phyloP scores from a whole-genome alignment of 306 rosid genomes.

The Pterocarpus macrocarpus region DNA sequence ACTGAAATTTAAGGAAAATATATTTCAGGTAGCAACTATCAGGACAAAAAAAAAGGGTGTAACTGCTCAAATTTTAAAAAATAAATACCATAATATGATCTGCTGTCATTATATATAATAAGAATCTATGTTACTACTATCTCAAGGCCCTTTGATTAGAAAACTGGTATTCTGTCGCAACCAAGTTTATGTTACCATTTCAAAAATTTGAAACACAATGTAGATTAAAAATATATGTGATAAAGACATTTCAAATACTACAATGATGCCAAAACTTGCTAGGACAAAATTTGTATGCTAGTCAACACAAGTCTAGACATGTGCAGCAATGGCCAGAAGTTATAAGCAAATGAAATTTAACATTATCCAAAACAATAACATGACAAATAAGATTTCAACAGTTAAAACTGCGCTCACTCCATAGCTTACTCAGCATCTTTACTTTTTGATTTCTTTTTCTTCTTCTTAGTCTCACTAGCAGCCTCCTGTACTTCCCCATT shows the following conservation, averaged over 20 bases:
- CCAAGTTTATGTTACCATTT: neutral
- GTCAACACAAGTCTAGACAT: neutral
- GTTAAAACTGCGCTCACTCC: neutral
- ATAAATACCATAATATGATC: no score
- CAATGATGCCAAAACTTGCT: constrained; percentile 18
- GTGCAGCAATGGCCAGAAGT: neutral
- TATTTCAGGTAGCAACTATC: no score
- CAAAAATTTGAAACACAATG: neutral
- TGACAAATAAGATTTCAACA: neutral
- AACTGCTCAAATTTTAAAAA: neutral
- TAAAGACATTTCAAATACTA: neutral
- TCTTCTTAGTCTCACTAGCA: constrained; percentile 60
- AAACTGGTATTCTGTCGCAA: no score
- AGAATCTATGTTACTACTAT: no score
- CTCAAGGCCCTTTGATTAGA: no score
- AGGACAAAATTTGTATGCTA: neutral
- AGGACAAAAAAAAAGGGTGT: no score
- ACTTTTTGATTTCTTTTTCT: constrained; percentile 64
- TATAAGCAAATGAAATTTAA: neutral
- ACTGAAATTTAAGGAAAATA: no score
- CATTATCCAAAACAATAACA: constrained; percentile 32
- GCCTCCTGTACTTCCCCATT: constrained; percentile 51
- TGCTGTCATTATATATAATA: no score
- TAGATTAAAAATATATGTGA: neutral
- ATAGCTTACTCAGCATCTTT: constrained; percentile 49